Conservation (phyloP, 768 basidiomycete species). For the Xanthoconium stramineum region DNA sequence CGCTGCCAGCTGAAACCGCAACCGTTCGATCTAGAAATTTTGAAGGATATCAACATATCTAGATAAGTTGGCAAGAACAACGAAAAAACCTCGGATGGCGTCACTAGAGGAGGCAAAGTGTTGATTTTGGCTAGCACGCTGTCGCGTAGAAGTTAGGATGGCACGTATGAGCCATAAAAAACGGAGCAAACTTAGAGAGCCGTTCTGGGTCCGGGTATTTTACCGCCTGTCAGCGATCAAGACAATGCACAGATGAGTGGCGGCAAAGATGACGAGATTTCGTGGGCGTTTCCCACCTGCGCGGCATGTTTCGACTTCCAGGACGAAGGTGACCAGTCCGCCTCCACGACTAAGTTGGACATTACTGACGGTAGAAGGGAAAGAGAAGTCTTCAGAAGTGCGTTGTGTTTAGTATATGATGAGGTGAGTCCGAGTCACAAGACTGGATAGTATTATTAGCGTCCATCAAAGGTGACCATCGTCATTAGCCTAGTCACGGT, state of each 20-base stretch:
- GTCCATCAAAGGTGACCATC: background rate
- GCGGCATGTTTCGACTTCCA: constrained; percentile 78
- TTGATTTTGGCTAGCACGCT: constrained; percentile 80
- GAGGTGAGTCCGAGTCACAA: background rate
- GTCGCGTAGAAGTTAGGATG: background rate
- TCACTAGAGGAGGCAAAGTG: constrained; percentile 85
- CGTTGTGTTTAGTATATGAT: background rate
- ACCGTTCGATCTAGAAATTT: constrained; percentile 64
- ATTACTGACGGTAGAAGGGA: constrained; percentile 1
- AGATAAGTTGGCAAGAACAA: constrained; percentile 1
- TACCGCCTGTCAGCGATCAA: constrained; percentile 48
- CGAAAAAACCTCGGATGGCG: constrained; percentile 77
- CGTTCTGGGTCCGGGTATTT: constrained; percentile 63
- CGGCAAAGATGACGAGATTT: background rate
- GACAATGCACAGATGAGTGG: background rate
- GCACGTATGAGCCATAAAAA: background rate
- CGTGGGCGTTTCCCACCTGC: constrained; percentile 48
- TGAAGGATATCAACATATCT: constrained; percentile 25
- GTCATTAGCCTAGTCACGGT: background rate
- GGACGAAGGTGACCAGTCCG: constrained; percentile 66
- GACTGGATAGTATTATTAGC: background rate
- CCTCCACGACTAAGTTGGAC: constrained; percentile 4
- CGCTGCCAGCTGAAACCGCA: constrained; percentile 73
- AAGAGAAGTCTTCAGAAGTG: background rate
- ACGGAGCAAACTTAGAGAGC: constrained; percentile 48